phyloP scores from a whole-genome alignment of 2,329 filamentous ascomycete genomes.

The Dothideomycetes sp. region DNA sequence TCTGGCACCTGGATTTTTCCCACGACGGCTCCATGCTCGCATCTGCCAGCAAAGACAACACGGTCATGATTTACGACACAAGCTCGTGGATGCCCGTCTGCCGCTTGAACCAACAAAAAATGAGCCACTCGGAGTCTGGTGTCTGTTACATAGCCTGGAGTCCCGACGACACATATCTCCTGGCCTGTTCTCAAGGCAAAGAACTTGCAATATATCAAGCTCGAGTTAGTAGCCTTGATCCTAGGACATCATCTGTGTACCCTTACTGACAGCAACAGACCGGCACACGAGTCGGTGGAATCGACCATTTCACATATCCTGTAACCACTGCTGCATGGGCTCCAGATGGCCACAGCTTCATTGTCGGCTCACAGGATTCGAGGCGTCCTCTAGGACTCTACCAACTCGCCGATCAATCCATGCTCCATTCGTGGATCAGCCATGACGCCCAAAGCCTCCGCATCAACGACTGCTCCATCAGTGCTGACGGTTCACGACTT shows the following conservation, averaged over 20 bases:
- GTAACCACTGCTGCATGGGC: constrained; percentile 89
- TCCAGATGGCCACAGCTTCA: constrained; percentile 64
- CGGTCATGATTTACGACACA: constrained; percentile 76
- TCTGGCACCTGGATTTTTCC: constrained; percentile 88
- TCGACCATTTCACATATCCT: constrained; percentile 68
- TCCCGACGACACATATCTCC: constrained; percentile 76
- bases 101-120: constrained; percentile 36
- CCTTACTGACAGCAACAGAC: constrained; percentile 36
- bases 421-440: constrained; percentile 11
- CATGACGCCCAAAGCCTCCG: constrained; percentile 31
- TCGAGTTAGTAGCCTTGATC: constrained; percentile 13
- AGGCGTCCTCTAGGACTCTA: constrained; percentile 55
- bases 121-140: constrained; percentile 50
- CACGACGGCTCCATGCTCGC: constrained; percentile 76
- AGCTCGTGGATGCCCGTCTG: constrained; percentile 56
- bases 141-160: constrained; percentile 84
- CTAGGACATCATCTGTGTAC: background rate
- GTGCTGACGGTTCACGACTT: constrained; percentile 67
- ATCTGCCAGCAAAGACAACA: constrained; percentile 66
- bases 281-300: constrained; percentile 52
- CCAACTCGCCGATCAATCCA: constrained; percentile 13
- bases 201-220: constrained; percentile 27
- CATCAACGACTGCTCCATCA: constrained; percentile 77
- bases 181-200: constrained; percentile 57
- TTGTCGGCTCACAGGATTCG: constrained; percentile 68